Percentiles rank a stretch among this genome's conserved stretches.
These are phyloP conservation scores for Pyrus hybrid DNA, from an alignment of 331 rosid genomes.

Conservation along the genomic window DNA sequence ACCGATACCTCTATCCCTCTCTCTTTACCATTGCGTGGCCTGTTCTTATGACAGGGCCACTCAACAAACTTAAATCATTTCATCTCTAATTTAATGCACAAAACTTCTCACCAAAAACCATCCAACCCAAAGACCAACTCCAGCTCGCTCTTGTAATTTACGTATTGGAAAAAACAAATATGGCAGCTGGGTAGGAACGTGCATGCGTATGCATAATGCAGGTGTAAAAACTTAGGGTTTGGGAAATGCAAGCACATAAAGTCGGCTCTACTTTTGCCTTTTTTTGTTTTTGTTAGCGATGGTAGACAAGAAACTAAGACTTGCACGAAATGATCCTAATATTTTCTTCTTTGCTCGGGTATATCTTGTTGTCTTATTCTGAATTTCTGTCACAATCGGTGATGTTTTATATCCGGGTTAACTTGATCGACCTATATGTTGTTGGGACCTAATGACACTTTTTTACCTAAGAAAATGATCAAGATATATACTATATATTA, in stretches of 20 bases:
- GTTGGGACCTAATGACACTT: not conserved
- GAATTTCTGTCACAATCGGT: not conserved
- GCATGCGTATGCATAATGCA: not conserved
- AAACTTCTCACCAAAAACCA: slow-evolving; percentile 6
- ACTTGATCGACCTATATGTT: not conserved
- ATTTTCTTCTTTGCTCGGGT: not conserved
- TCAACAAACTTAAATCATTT: slow-evolving; percentile 3
- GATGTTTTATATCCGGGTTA: not conserved
- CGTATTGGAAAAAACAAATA: not conserved
- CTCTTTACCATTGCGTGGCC: not conserved
- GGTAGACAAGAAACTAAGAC: slow-evolving; percentile 18
- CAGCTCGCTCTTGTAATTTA: not conserved
- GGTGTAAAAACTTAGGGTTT: not conserved
- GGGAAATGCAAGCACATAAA: not conserved
- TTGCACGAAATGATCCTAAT: slow-evolving; percentile 20
- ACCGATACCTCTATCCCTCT: not conserved
- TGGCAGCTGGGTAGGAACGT: not conserved
- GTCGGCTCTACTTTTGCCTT: not conserved
- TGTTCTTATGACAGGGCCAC: not conserved
- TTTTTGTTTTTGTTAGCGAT: not conserved
- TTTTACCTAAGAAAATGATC: not conserved
- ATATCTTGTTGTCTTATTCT: not conserved
- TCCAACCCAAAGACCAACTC: not conserved
- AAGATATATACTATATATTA: too few relatives aligned
- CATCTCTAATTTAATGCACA: not conserved